phyloP scores from a whole-genome alignment of 345 rosid genomes.

The Geranium brycei region DNA sequence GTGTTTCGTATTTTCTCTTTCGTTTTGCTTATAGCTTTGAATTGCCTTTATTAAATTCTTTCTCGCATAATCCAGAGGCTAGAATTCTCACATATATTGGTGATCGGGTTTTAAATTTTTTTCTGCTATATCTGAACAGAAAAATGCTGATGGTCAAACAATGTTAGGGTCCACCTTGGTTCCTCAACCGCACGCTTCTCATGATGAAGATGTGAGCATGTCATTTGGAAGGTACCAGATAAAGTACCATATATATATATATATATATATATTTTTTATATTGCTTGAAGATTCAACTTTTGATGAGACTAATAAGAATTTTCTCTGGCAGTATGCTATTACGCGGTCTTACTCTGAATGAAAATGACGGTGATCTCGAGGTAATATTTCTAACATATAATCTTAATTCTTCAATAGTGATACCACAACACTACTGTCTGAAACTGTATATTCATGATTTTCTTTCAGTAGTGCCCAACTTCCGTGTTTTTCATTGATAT shows the following conservation, averaged over 20 bases:
- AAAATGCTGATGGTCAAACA: conserved; percentile 74
- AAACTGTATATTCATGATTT: neutral
- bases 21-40: neutral
- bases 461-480: no score
- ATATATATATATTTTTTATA: no score
- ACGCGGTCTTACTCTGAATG: conserved; percentile 74
- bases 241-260: no score
- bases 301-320: neutral
- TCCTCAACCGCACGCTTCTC: conserved; percentile 63
- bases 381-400: conserved; percentile 18
- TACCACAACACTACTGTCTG: no score
- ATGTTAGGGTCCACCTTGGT: conserved; percentile 91
- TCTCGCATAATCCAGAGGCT: no score
- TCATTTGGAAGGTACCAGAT: conserved; percentile 81
- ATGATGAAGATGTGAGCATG: conserved; percentile 84
- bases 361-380: conserved; percentile 91
- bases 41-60: neutral
- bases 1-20: conserved; percentile 9
- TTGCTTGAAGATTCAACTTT: neutral
- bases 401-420: neutral
- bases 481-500: no score
- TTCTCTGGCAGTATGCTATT: conserved; percentile 66
- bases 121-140: conserved; percentile 21
- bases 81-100: neutral
- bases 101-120: neutral